Base-by-base conservation (phyloP, 139 green algal genomes). In the Tetraselmis chui region DNA sequence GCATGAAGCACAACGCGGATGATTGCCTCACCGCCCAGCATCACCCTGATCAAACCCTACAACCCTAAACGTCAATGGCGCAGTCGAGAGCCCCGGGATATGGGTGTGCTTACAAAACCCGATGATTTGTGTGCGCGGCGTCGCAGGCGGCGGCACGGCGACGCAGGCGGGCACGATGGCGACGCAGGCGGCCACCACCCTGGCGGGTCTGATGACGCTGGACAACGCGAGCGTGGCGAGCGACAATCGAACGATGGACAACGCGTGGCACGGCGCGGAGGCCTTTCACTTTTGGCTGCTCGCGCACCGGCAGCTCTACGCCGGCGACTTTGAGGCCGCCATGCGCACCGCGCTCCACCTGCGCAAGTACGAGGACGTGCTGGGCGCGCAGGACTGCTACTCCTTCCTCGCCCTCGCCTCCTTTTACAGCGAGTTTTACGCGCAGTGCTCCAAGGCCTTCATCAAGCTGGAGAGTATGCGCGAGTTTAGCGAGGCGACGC, bases 261-360 rank as follows among this genome's bases (percentile, higher is more conserved):
- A 76, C 28, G 88, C 90, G 0, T 97, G 93, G 93, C 85, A 88
- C 28, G 89, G 89, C 1, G 93, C 93, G n/a, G 91, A 96, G 85
- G 93, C 91, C 0, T 94, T 93, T 84, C 93, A 97, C 87, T 94
- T 96, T 76, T 96, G 91, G 91, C 86, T 95, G 79, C 83, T 96
- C 31, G 93, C 91, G 31, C 92, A 95, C 76, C 79, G 89, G 79
- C 89, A 92, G 76, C 81, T 94, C 58, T 93, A 93, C 79, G 81
- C 76, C 2, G 80, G 84, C 27, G 80, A 90, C 78, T 87, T 89
- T n/a, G 89, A 93, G 29, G 84, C 87, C 30, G 90, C 91, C 58
- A 88, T 95, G 87, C 87, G 88, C 24, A 93, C 92, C 1, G 90
- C 92, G 23, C 84, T 95, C 81, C 87, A 91, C 77, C 84, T 95